Base-by-base conservation (phyloP, 2,329 filamentous ascomycete species). In the Neopestalotiopsis sp. region DNA sequence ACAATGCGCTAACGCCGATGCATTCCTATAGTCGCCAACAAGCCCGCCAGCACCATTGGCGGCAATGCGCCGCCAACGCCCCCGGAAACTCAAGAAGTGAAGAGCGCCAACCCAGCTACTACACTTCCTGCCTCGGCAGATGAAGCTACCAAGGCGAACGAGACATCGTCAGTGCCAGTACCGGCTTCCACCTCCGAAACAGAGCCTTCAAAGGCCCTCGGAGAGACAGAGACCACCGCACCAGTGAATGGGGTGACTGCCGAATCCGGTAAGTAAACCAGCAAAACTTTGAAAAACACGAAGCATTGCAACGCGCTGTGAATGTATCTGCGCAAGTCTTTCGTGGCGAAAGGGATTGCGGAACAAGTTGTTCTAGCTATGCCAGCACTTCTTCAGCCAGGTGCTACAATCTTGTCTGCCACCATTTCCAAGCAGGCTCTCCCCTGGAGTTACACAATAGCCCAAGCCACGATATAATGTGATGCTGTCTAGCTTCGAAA, bases 21-120 rank as follows among this genome's bases (percentile, higher is more conserved):
- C 40, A 32, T 38, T 17, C 17, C 12, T 17, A 38, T 67, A 28
- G 53, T 45, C 62, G 68, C 65, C 65, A 45, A 68, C 56, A 68
- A 67, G 64, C 58, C 61, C 56, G 68, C 65, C 42, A 61, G 61
- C 58, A 24, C 61, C 57, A 14, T 67, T 24, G 30, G 56, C 49
- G 56, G 49, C 30, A 71, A 69, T 61, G 68, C 61, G 5, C 61
- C 56, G 14, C 65, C 66, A 40, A 40, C 67, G 73, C 73, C 70
- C 30, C 71, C 73, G 66, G 72, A 68, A 62, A 71, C 73, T 45
- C 69, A 68, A n/a, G 57, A 56, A 24, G 71, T 59, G 68, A 68
- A 69, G 65, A 73, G 76, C 49, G 70, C 67, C 65, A 72, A 74
- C 49, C 70, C 69, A 32, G 56, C 73, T 61, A n/a, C 64, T 28